Percentiles rank a stretch among this genome's conserved stretches.
These are phyloP conservation scores for Elongisporangium undulatum DNA, from an alignment of 352 stramenopile species.

Conservation along the genomic window DNA sequence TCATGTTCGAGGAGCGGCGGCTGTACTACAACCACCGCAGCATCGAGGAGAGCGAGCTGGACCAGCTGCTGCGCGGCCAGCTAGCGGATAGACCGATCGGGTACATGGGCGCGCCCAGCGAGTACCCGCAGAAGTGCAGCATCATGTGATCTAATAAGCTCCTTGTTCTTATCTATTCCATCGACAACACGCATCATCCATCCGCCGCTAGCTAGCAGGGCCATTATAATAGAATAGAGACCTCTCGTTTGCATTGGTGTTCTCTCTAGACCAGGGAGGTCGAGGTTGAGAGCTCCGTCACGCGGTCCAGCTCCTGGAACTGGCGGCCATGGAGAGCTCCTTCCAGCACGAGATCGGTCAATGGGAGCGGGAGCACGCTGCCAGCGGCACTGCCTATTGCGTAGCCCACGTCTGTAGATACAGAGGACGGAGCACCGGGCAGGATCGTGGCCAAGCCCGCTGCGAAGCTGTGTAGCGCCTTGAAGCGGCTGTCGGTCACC, in stretches of 20 bases:
- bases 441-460: conserved; percentile 52
- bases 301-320: background rate
- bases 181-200: background rate
- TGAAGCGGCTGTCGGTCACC: conserved; percentile 29
- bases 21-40: conserved; percentile 42
- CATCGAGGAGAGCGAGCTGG: conserved; percentile 45
- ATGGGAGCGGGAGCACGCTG: background rate
- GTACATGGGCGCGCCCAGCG: background rate
- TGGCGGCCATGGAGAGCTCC: background rate
- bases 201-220: too few relatives aligned
- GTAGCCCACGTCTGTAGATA: background rate
- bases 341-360: background rate
- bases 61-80: conserved; percentile 35
- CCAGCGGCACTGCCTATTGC: background rate
- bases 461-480: conserved; percentile 46
- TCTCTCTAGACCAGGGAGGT: background rate
- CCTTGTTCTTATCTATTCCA: background rate
- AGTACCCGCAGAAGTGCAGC: conserved; percentile 1
- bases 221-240: too few relatives aligned
- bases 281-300: background rate
- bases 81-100: conserved; percentile 16
- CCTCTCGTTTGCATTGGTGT: background rate
- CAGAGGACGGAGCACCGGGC: background rate
- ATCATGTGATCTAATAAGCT: conserved; percentile 10
- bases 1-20: conserved; percentile 41